A percentile compares a stretch with the other conserved stretches of the same genome.
Evolutionary conservation across 768 basidiomycete genomes (phyloP).

Genomic region (Boletales sp.): DNA sequence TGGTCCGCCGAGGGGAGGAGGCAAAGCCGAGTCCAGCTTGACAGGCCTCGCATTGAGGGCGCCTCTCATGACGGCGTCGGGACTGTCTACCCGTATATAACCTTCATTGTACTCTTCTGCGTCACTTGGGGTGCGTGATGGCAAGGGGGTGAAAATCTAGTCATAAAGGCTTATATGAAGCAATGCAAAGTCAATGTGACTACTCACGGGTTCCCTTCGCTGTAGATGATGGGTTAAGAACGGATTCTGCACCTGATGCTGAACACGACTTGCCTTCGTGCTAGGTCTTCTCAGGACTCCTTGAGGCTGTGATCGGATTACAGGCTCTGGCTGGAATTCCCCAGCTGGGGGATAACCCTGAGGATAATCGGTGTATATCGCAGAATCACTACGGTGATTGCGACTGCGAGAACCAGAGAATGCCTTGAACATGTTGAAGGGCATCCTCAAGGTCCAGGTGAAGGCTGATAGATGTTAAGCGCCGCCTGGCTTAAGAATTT

Average conservation of each 20-base stretch:
- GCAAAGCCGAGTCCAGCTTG: slow-evolving; percentile 19
- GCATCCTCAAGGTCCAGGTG: slow-evolving; percentile 27
- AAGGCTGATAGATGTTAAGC: slow-evolving; percentile 12
- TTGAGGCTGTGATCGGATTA: slow-evolving; percentile 19
- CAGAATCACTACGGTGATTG: slow-evolving; percentile 22
- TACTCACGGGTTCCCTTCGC: slow-evolving; percentile 32
- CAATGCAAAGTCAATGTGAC: slow-evolving; percentile 1
- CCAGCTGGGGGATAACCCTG: slow-evolving; percentile 26
- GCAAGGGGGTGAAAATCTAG: slow-evolving; percentile 31
- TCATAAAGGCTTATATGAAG: slow-evolving; percentile 4
- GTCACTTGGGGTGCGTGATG: slow-evolving; percentile 32
- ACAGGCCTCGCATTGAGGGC: slow-evolving; percentile 30
- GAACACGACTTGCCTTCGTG: slow-evolving; percentile 21
- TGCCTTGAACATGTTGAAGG: slow-evolving; percentile 37
- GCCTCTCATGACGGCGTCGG: slow-evolving; percentile 30
- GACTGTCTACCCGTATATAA: slow-evolving; percentile 29
- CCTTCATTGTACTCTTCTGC: slow-evolving; percentile 31
- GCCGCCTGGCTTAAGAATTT: slow-evolving; percentile 19
- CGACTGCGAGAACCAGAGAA: slow-evolving; percentile 33
- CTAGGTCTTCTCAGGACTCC: slow-evolving; percentile 24
- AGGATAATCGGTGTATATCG: slow-evolving; percentile 23
- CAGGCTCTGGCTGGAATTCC: slow-evolving; percentile 23
- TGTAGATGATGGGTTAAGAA: slow-evolving; percentile 15
- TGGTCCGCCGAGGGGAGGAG: slow-evolving; percentile 15
- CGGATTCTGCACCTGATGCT: not conserved